Base-by-base conservation (phyloP, 2,329 filamentous ascomycete species). In the Chaetothyriales sp. region DNA sequence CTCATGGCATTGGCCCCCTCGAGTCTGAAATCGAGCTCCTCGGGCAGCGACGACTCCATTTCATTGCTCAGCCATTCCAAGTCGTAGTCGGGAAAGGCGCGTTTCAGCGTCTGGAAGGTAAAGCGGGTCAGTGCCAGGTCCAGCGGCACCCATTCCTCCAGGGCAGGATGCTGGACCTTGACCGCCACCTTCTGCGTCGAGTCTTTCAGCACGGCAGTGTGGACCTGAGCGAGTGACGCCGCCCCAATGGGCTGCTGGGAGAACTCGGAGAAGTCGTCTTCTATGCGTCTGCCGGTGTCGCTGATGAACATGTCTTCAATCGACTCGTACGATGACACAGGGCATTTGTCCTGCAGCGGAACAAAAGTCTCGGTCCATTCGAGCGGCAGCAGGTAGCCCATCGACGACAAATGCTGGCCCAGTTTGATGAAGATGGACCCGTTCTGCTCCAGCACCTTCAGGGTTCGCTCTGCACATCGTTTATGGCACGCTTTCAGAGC, bases 351-450 rank as follows among this genome's bases (percentile, higher is more conserved):
- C 69, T 98, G 92, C 20, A 98, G 74, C 0, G 92, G 92, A 59
- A 98, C 85, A 65, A 98, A 98, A 0, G 92, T 97, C 33, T 83
- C 84, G 29, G 89, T 95, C 89, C 90, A 97, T 70, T 97, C 90
- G 48, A 77, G 70, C 1, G 90, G 90, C 8, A 97, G 76, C 8
- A 97, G 77, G 66, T 97, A 97, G 64, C 92, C 94, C 85, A 97
- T 86, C 58, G 88, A 90, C 67, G 88, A 95, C 69, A 98, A 69
- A 69, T 98, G 92, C 63, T 98, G 92, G 6, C 92, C 92, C 43
- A 98, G 73, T 70, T 98, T 98, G 67, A 98, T 97, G 62, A 97
- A 98, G 57, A 98, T 95, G 25, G 90, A 94, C 22, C 94, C 92
- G 67, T 95, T 97, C 74, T 86, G 88, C 74, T 98, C 92, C 58